These are phyloP conservation scores for Clonostachys chloroleuca DNA, from an alignment of 2,329 filamentous ascomycete species.

Conservation along the genomic window DNA sequence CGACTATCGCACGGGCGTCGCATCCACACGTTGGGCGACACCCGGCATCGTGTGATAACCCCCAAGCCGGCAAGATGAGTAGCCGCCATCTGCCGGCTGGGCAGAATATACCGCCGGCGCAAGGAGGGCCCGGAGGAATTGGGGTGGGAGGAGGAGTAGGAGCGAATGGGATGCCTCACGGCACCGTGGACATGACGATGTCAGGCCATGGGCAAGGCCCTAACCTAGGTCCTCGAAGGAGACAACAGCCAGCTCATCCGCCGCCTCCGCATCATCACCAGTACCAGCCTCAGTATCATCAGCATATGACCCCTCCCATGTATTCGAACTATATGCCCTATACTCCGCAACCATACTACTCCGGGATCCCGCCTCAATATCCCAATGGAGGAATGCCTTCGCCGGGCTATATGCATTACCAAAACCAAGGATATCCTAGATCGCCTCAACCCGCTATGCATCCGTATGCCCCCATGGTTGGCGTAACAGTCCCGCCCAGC, in stretches of 20 bases:
- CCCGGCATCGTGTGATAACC: constrained; percentile 16
- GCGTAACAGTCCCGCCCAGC: constrained; percentile 34
- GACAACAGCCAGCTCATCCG: constrained; percentile 17
- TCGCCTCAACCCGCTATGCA: constrained; percentile 45
- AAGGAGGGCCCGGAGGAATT: constrained; percentile 9
- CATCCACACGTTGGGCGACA: constrained; percentile 19
- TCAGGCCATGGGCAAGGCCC: constrained; percentile 5
- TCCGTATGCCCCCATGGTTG: constrained; percentile 47
- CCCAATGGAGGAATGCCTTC: constrained; percentile 44
- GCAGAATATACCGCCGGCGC: constrained; percentile 46
- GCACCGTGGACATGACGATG: constrained; percentile 23
- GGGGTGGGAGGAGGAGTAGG: constrained; percentile 17
- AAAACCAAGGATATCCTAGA: constrained; percentile 29
- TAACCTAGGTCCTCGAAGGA: constrained; percentile 16
- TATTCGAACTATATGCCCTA: constrained; percentile 50
- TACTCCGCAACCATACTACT: constrained; percentile 32
- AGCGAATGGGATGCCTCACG: constrained; percentile 12
- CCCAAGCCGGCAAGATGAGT: constrained; percentile 75
- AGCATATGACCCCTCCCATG: constrained; percentile 34
- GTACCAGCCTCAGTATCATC: constrained; percentile 29
- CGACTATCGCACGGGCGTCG: constrained; percentile 15
- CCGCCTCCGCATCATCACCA: constrained; percentile 4
- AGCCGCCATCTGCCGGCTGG: constrained; percentile 73
- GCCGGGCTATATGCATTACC: constrained; percentile 43
- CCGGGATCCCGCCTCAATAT: constrained; percentile 56